A percentile compares a stretch with the other conserved stretches of the same genome.
These are phyloP conservation scores for Eimeria acervulina DNA, from an alignment of 169 alveolate genomes.

Conservation along the genomic window DNA sequence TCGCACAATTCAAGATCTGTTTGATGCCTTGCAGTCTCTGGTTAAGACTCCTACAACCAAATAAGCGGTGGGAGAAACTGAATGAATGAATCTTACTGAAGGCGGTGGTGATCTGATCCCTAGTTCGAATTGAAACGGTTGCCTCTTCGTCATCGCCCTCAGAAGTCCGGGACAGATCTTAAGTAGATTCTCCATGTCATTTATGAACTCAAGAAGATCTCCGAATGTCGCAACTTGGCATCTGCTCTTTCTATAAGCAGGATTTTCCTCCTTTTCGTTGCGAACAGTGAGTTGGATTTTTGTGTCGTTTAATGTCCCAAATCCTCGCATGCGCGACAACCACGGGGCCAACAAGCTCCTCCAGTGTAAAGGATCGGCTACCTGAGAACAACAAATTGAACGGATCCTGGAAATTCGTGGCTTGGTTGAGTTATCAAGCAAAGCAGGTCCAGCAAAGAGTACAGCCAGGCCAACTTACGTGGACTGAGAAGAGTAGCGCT, in stretches of 20 bases:
- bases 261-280: conserved; percentile 36
- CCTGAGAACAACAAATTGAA: conserved; percentile 1
- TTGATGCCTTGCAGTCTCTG: not conserved
- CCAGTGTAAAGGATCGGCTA: conserved; percentile 51
- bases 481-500: conserved; percentile 56
- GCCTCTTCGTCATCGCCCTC: conserved; percentile 22
- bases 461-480: conserved; percentile 1
- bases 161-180: conserved; percentile 64
- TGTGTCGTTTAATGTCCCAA: conserved; percentile 56
- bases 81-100: not conserved
- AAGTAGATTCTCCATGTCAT: conserved; percentile 44
- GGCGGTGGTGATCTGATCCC: conserved; percentile 59
- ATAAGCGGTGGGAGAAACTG: not conserved
- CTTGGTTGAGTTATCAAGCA: not conserved
- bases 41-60: not conserved
- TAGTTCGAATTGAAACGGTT: conserved; percentile 36
- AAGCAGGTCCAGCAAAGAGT: not conserved
- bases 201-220: conserved; percentile 44
- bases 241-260: conserved; percentile 5
- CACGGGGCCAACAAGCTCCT: conserved; percentile 56
- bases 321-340: conserved; percentile 55
- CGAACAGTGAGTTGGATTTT: conserved; percentile 65
- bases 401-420: not conserved
- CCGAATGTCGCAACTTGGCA: conserved; percentile 51
- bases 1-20: not conserved